Percentiles rank a stretch among this genome's conserved stretches.
Evolutionary conservation across 805 yeast genomes (phyloP).

Genomic region (Candida silvicultrix): DNA sequence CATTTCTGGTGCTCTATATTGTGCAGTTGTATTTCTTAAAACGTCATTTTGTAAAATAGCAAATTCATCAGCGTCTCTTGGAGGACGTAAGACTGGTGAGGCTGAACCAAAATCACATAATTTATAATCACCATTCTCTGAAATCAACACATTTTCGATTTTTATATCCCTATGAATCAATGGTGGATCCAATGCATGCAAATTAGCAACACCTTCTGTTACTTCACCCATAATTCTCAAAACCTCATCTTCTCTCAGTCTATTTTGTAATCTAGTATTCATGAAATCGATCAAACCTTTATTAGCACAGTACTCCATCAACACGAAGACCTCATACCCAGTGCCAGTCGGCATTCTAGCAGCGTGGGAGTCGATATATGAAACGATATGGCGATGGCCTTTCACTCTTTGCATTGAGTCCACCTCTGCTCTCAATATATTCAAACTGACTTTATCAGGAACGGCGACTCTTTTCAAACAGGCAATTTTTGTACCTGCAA

Average conservation of each 20-base stretch:
- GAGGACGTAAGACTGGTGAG: conserved; percentile 56
- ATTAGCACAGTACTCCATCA: conserved; percentile 75
- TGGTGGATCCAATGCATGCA: conserved; percentile 70
- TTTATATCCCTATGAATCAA: conserved; percentile 76
- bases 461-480: conserved; percentile 95
- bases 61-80: conserved; percentile 55
- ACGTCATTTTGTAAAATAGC: conserved; percentile 59
- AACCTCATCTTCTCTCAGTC: conserved; percentile 64
- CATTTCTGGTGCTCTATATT: conserved; percentile 83
- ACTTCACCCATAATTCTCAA: conserved; percentile 63
- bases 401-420: conserved; percentile 91
- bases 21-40: conserved; percentile 78
- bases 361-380: conserved; percentile 94
- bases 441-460: conserved; percentile 81
- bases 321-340: conserved; percentile 71
- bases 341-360: conserved; percentile 48
- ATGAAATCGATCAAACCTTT: conserved; percentile 76
- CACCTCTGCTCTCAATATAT: conserved; percentile 85
- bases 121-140: conserved; percentile 52
- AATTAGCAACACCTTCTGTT: conserved; percentile 68
- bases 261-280: conserved; percentile 63
- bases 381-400: conserved; percentile 76
- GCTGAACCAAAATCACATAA: conserved; percentile 83
- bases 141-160: conserved; percentile 72
- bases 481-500: conserved; percentile 48